Conservation (phyloP, 495 filamentous ascomycete species). For the Cercophora newfieldiana region DNA sequence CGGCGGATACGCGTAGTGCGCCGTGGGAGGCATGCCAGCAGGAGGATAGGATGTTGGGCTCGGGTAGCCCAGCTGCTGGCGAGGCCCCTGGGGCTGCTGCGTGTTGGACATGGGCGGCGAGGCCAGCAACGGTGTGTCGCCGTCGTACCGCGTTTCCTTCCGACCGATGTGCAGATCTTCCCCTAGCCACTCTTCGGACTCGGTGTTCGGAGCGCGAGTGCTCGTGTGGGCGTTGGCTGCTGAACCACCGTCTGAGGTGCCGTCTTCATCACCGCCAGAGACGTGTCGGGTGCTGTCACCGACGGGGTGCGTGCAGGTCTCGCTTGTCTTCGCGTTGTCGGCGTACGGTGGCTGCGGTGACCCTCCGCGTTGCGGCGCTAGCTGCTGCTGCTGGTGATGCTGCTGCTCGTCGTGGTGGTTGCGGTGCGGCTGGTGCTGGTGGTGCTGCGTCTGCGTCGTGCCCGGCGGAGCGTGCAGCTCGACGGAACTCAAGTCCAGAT, state of each 20-base stretch:
- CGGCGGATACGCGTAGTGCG: constrained; percentile 52
- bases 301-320: constrained; percentile 16
- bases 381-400: constrained; percentile 18
- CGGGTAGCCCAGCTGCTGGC: constrained; percentile 55
- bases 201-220: constrained; percentile 21
- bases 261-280: constrained; percentile 23
- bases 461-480: constrained; percentile 30
- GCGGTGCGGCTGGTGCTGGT: constrained; percentile 1
- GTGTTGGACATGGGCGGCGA: constrained; percentile 50
- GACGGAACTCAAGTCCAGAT: constrained; percentile 30
- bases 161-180: constrained; percentile 13
- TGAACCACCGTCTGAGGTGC: constrained; percentile 20
- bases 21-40: constrained; percentile 49
- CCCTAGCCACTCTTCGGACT: constrained; percentile 7
- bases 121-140: constrained; percentile 24
- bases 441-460: constrained; percentile 15
- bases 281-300: constrained; percentile 17
- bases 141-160: constrained; percentile 30
- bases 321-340: constrained; percentile 12
- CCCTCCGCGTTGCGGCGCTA: constrained; percentile 4
- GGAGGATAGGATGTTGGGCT: constrained; percentile 56
- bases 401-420: neutral
- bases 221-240: constrained; percentile 17
- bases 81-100: constrained; percentile 45
- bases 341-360: constrained; percentile 3